phyloP scores from a whole-genome alignment of 306 rosid species.

The Vigna reflexopilosa region DNA sequence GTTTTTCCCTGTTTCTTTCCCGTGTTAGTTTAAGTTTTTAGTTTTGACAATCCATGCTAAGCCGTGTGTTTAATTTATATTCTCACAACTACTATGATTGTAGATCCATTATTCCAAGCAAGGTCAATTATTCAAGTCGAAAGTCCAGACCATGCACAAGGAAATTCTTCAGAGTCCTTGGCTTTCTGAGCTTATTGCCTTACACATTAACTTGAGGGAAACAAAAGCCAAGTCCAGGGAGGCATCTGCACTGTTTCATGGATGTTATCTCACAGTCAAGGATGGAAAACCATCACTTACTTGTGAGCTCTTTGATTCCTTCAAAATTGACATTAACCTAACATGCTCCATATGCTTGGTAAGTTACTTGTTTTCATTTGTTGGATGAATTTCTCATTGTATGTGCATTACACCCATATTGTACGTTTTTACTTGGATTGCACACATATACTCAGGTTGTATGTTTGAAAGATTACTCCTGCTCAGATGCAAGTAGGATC shows the following conservation, averaged over 20 bases:
- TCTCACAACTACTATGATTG: slow-evolving; percentile 10
- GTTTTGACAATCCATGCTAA: slow-evolving; percentile 15
- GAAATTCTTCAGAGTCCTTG: slow-evolving; percentile 97
- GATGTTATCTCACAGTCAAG: slow-evolving; percentile 60
- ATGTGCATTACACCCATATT: slow-evolving; percentile 3
- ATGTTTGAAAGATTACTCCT: slow-evolving; percentile 1
- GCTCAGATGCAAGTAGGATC: neutral
- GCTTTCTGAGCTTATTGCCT: slow-evolving; percentile 91
- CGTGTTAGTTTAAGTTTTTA: neutral
- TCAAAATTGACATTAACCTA: slow-evolving; percentile 77
- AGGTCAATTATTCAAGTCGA: slow-evolving; percentile 90
- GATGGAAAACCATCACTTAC: slow-evolving; percentile 85
- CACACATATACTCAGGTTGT: slow-evolving; percentile 3
- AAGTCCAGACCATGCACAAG: slow-evolving; percentile 79
- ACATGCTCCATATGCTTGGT: slow-evolving; percentile 97
- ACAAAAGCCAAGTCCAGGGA: slow-evolving; percentile 46
- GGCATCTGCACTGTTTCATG: slow-evolving; percentile 59
- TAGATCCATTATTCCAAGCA: slow-evolving; percentile 97
- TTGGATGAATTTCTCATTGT: neutral
- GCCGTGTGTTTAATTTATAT: neutral
- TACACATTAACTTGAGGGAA: slow-evolving; percentile 78
- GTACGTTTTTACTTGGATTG: slow-evolving; percentile 40
- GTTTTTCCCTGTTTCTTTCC: neutral
- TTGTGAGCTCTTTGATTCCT: slow-evolving; percentile 74
- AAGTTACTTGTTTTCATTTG: slow-evolving; percentile 40